Conservation (phyloP, 805 yeast genomes). For the Lipomyces chichibuensis region DNA sequence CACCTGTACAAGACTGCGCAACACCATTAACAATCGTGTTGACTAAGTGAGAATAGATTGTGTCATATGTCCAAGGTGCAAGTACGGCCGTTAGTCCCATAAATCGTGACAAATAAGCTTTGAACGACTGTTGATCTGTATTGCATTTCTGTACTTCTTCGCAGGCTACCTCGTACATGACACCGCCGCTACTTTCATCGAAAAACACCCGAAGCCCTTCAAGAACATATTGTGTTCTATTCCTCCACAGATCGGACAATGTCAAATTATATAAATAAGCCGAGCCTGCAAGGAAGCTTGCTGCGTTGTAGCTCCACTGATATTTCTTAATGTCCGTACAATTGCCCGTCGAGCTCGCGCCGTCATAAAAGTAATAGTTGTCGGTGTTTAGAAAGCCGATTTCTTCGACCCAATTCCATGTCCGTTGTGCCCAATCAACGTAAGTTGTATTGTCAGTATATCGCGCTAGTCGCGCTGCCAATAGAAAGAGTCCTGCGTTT, state of each 20-base stretch:
- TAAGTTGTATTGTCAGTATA: slow-evolving; percentile 73
- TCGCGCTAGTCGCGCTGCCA: slow-evolving; percentile 82
- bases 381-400: slow-evolving; percentile 48
- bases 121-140: slow-evolving; percentile 87
- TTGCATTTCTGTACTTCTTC: slow-evolving; percentile 67
- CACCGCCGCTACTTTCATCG: slow-evolving; percentile 45
- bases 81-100: slow-evolving; percentile 73
- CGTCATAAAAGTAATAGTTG: slow-evolving; percentile 55
- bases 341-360: slow-evolving; percentile 51
- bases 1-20: slow-evolving; percentile 83
- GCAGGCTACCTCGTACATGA: slow-evolving; percentile 85
- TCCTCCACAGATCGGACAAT: slow-evolving; percentile 64
- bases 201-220: slow-evolving; percentile 59
- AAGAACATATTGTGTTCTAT: slow-evolving; percentile 59
- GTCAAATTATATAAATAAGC: slow-evolving; percentile 82
- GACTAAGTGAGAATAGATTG: slow-evolving; percentile 45
- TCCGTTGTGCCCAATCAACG: slow-evolving; percentile 66
- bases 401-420: slow-evolving; percentile 70
- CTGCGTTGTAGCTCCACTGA: slow-evolving; percentile 89
- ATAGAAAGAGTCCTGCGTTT: slow-evolving; percentile 78
- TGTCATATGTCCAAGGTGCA: slow-evolving; percentile 56
- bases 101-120: slow-evolving; percentile 77
- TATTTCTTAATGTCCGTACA: slow-evolving; percentile 62
- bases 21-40: slow-evolving; percentile 67
- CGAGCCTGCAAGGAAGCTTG: slow-evolving; percentile 73